Evolutionary conservation across 176 grass and related monocot species (phyloP), one percentile per base, ranked within the genome.

Genomic region (Musa schizocarpa): DNA sequence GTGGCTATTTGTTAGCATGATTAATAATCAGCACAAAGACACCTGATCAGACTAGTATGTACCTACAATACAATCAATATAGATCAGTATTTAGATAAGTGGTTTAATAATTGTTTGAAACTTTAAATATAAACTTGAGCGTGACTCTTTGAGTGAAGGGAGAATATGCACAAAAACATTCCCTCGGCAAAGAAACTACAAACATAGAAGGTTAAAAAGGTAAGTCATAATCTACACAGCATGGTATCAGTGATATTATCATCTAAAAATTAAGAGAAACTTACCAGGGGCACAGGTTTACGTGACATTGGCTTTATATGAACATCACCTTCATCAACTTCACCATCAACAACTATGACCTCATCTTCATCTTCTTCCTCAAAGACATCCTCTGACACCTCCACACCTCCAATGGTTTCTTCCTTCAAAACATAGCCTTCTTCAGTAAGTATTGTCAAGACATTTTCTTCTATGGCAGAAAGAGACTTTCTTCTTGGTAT

Each of bases 301-400:
- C 86, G 89, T 73, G 71, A 78, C 52, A 87, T 66, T 49, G 88
- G 90, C 76, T 98, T 98, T 79, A 98, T 98, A 73, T 98, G 94
- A 83, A 98, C 78, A 74, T 98, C 94, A 53, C 94, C 94, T 89
- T 98, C 90, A 82, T 98, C 94, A 80, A 98, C 90, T 85, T 93
- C 90, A 80, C 94, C 94, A 87, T 98, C 94, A 26, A 16, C 20
- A 50, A 86, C 86, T 82, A 87, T 78, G 56, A 87, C 75, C 73
- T 91, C 95, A 54, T 98, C 94, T 82, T 93, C 94, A 56, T 98
- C 90, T 74, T 91, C 90, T 19, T 89, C 87, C 79, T 83, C 88
- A 43, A 82, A 80, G 52, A 85, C 65, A 88, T 87, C 87, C 54
- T 59, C 81, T 77, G 88, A 82, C 69, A 13, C 85, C 91, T 89